A percentile compares a stretch with the other conserved stretches of the same genome.
Evolutionary conservation across 768 basidiomycete genomes (phyloP).

Genomic region (Lactarius hatsudake): DNA sequence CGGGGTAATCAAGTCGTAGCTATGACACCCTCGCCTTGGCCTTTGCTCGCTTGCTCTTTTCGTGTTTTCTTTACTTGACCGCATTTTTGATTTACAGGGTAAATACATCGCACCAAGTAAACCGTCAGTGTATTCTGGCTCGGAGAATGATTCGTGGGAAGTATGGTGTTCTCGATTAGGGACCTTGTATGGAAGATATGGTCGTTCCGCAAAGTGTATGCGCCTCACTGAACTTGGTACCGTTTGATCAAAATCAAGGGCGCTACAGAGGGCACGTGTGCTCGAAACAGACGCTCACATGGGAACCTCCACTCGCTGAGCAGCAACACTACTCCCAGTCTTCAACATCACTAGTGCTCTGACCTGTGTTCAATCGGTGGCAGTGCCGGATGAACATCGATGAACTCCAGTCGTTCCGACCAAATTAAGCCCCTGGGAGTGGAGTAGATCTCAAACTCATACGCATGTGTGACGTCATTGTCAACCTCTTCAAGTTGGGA

Average conservation of each 20-base stretch:
- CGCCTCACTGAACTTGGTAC: no score
- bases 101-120: not conserved
- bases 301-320: no score
- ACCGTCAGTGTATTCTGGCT: not conserved
- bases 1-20: not conserved
- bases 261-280: not conserved
- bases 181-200: not conserved
- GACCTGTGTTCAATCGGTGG: no score
- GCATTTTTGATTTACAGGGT: not conserved
- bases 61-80: no score
- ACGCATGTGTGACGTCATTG: not conserved
- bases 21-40: not conserved
- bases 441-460: not conserved
- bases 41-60: not conserved
- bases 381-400: not conserved
- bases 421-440: not conserved
- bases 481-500: not conserved
- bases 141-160: not conserved
- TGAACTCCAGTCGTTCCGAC: not conserved
- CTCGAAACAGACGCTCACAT: no score
- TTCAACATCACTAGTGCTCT: no score
- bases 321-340: no score
- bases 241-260: not conserved
- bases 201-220: not conserved
- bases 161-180: not conserved